Evolutionary conservation across 2,329 filamentous ascomycete species (phyloP).

Genomic region (Thielaviopsis punctulata): DNA sequence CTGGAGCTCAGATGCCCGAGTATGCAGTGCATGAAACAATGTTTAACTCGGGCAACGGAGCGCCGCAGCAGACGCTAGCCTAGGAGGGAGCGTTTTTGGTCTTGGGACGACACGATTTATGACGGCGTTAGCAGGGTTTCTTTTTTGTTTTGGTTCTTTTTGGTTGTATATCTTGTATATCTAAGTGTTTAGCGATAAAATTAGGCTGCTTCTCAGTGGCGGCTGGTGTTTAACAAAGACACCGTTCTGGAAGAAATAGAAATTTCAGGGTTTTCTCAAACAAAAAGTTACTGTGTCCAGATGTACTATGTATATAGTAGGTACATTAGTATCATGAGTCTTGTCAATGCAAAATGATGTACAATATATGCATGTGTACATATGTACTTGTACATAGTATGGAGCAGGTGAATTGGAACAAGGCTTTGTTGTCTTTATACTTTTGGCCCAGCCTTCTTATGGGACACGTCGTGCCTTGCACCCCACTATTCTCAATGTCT

Average conservation of each 20-base stretch:
- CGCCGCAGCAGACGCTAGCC: not conserved
- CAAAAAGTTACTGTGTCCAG: too few species aligned
- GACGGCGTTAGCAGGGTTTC: not conserved
- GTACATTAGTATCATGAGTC: too few species aligned
- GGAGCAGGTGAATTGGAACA: too few species aligned
- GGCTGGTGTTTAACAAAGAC: not conserved
- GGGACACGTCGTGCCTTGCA: slow-evolving; percentile 9
- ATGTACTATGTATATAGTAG: too few species aligned
- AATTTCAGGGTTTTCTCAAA: not conserved
- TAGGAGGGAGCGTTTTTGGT: not conserved
- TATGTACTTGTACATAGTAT: too few species aligned
- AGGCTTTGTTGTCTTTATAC: not conserved
- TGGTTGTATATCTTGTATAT: not conserved
- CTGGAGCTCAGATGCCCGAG: slow-evolving; percentile 22
- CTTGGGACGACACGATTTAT: not conserved
- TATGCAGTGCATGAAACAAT: slow-evolving; percentile 8
- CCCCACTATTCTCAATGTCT: slow-evolving; percentile 8
- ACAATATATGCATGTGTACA: not conserved
- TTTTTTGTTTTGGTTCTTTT: not conserved
- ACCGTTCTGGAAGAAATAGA: not conserved
- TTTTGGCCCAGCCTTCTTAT: not conserved
- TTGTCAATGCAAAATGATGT: too few species aligned
- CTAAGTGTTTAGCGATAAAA: not conserved
- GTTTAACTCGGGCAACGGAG: not conserved
- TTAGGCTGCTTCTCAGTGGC: not conserved